Conservation (phyloP, 371 early-diverging fungal genomes). For the Syncephalastrum contaminatum region DNA sequence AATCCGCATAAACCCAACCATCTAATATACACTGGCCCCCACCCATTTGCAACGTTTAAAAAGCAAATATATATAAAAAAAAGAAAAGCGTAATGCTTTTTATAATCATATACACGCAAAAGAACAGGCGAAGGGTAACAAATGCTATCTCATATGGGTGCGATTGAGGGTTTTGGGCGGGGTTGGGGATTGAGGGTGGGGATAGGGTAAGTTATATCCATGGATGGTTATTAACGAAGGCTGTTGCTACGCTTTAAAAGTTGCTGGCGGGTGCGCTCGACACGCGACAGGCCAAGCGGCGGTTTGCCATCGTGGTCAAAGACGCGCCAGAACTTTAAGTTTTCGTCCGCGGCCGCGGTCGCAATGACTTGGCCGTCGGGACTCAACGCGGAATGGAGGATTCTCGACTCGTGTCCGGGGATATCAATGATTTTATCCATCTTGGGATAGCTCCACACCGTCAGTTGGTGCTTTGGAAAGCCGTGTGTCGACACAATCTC, state of each 20-base stretch:
- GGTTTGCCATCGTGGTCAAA: constrained; percentile 57
- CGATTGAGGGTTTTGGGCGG: background rate
- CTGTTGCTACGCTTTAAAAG: constrained; percentile 17
- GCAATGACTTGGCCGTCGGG: constrained; percentile 95
- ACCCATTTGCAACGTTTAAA: background rate
- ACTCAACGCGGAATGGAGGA: constrained; percentile 87
- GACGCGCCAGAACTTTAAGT: constrained; percentile 96
- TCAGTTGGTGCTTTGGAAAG: constrained; percentile 81
- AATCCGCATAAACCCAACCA: too few species aligned
- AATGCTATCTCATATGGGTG: background rate
- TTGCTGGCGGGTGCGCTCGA: constrained; percentile 4
- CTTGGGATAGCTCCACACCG: constrained; percentile 90
- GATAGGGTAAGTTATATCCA: constrained; percentile 1
- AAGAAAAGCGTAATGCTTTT: background rate
- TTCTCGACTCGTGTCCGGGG: constrained; percentile 86
- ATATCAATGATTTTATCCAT: constrained; percentile 77
- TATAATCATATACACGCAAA: constrained; percentile 2
- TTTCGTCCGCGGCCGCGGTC: constrained; percentile 94
- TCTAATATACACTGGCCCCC: too few species aligned
- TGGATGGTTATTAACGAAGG: constrained; percentile 12
- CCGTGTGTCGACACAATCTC: constrained; percentile 97
- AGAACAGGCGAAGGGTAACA: background rate
- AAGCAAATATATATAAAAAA: constrained; percentile 4
- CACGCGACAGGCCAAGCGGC: background rate
- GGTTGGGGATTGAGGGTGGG: background rate